These are phyloP conservation scores for Lathyrus sativus DNA, from an alignment of 306 rosid genomes.

Conservation along the genomic window DNA sequence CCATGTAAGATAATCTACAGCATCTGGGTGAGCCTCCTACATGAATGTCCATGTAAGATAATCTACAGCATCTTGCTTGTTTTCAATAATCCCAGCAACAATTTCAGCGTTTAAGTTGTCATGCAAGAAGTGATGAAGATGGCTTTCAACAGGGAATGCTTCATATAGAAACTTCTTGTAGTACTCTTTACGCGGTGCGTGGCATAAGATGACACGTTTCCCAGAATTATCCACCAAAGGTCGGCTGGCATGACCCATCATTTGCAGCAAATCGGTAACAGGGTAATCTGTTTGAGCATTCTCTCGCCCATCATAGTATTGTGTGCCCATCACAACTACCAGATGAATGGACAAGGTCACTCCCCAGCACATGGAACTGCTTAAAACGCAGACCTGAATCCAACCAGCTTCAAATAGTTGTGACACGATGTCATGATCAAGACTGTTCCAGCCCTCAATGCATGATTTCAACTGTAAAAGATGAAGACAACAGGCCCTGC, in stretches of 20 bases:
- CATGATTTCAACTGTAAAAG: no score
- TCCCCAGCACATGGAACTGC: constrained; percentile 94
- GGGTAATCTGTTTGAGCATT: constrained; percentile 93
- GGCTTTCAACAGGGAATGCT: no score
- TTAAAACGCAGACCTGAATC: constrained; percentile 89
- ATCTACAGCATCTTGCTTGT: constrained; percentile 22
- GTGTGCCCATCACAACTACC: constrained; percentile 97
- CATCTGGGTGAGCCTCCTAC: no score
- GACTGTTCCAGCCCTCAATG: constrained; percentile 75
- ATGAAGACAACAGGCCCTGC: no score
- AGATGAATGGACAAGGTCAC: constrained; percentile 81
- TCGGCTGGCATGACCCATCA: constrained; percentile 99
- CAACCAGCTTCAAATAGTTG: constrained; percentile 78
- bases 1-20: no score
- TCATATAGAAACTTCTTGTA: no score
- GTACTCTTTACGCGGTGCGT: constrained; percentile 8
- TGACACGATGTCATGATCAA: constrained; percentile 73
- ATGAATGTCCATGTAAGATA: constrained; percentile 20
- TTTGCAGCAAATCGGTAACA: constrained; percentile 88
- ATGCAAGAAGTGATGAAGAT: no score
- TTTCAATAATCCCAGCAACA: no score
- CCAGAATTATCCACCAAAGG: constrained; percentile 45
- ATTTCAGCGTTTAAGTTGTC: no score
- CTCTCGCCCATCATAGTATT: constrained; percentile 88
- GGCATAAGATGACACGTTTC: not conserved